Evolutionary conservation across 345 rosid species (phyloP).

Genomic region (Clausena lansium): DNA sequence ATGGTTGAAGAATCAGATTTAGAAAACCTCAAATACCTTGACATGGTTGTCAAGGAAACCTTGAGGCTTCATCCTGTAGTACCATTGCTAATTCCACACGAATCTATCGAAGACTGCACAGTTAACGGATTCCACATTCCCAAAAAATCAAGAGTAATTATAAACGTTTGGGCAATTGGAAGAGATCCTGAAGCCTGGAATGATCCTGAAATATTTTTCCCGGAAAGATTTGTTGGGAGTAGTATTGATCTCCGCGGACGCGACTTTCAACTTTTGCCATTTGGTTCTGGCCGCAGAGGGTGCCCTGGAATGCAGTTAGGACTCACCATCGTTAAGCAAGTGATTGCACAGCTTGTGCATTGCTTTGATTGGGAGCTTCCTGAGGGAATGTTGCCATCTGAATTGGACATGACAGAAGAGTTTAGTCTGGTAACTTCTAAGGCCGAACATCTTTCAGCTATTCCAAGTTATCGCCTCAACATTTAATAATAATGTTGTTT

Average conservation of each 20-base stretch:
- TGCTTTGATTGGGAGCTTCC: constrained; percentile 57
- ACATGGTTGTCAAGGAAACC: constrained; percentile 46
- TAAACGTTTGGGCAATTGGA: constrained; percentile 34
- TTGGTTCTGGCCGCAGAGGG: constrained; percentile 42
- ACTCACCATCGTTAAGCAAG: constrained; percentile 25
- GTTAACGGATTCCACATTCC: constrained; percentile 36
- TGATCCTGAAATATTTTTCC: constrained; percentile 34
- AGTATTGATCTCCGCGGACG: constrained; percentile 33
- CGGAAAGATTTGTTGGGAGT: constrained; percentile 20
- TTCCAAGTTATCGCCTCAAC: constrained; percentile 2
- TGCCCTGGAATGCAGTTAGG: constrained; percentile 50
- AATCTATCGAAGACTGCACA: constrained; percentile 18
- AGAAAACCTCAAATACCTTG: constrained; percentile 28
- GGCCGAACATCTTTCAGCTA: constrained; percentile 23
- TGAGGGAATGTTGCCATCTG: constrained; percentile 6
- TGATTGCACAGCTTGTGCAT: constrained; percentile 46
- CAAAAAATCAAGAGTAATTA: neutral
- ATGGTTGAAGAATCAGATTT: constrained; percentile 47
- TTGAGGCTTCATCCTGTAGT: constrained; percentile 26
- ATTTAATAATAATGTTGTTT: neutral
- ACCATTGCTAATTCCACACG: constrained; percentile 13
- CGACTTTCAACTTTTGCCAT: constrained; percentile 47
- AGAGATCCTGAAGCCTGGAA: constrained; percentile 35
- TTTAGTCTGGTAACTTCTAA: constrained; percentile 31
- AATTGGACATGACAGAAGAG: constrained; percentile 43